A percentile compares a stretch with the other conserved stretches of the same genome.
phyloP scores from a whole-genome alignment of 163 green algal species.

The Scenedesmus sp. region DNA sequence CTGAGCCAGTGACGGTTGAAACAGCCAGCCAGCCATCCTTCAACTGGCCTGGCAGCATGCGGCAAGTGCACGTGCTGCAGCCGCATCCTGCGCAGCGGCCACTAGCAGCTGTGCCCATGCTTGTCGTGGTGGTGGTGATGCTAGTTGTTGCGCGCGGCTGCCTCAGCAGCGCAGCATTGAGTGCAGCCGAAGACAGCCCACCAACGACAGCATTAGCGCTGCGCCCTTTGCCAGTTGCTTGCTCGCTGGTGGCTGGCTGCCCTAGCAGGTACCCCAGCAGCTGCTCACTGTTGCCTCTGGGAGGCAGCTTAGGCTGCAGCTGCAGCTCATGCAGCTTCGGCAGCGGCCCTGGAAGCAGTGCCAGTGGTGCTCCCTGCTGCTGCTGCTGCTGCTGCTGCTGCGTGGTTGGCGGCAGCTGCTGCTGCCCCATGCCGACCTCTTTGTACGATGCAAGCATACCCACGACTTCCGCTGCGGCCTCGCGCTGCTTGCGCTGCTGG shows the following conservation, averaged over 20 bases:
- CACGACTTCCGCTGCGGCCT: not conserved
- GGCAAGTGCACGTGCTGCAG: not conserved
- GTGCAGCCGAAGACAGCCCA: not conserved
- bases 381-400: not conserved
- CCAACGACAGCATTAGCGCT: not conserved
- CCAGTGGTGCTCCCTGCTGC: not conserved
- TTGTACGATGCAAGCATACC: not conserved
- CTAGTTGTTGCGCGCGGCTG: not conserved
- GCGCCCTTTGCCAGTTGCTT: not conserved
- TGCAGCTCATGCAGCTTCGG: not conserved
- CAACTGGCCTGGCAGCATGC: not conserved
- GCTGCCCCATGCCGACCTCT: not conserved
- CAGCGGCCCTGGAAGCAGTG: not conserved
- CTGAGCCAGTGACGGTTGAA: not conserved
- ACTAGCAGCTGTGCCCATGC: not conserved
- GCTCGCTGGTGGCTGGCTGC: not conserved
- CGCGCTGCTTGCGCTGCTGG: not conserved
- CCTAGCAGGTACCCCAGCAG: not conserved
- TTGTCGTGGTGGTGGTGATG: not conserved
- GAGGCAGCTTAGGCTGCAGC: slow-evolving; percentile 5
- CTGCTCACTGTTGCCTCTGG: not conserved
- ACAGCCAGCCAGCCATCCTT: not conserved
- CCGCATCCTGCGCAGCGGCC: not conserved
- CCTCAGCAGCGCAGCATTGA: not conserved
- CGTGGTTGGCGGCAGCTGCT: not conserved